Evolutionary conservation across 2,329 filamentous ascomycete genomes (phyloP).

Genomic region (Venturia nashicola): DNA sequence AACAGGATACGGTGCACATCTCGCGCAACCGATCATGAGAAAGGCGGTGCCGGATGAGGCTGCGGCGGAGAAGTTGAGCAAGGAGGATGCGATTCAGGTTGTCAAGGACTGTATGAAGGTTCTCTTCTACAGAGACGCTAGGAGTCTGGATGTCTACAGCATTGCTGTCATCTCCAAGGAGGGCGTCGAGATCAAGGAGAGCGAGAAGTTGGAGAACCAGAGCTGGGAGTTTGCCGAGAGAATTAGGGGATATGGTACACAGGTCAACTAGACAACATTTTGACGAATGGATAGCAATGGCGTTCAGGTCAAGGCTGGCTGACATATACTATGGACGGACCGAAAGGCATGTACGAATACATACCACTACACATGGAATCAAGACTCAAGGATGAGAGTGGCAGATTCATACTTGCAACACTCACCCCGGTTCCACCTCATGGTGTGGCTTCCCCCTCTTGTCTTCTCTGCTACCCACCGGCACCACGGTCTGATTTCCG

Average conservation of each 20-base stretch:
- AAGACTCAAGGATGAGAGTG: not conserved
- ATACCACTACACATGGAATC: not conserved
- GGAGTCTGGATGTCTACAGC: constrained; percentile 83
- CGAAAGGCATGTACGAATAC: not conserved
- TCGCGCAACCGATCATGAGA: constrained; percentile 86
- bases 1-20: constrained; percentile 84
- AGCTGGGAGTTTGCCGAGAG: constrained; percentile 97
- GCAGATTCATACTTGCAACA: not conserved
- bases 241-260: constrained; percentile 90
- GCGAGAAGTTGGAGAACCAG: constrained; percentile 84
- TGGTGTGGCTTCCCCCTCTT: too few species aligned
- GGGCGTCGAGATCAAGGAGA: constrained; percentile 68
- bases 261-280: constrained; percentile 27
- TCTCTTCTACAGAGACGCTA: constrained; percentile 89
- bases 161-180: constrained; percentile 82
- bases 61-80: constrained; percentile 55
- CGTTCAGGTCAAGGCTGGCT: not conserved
- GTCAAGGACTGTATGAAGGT: constrained; percentile 97
- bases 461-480: too few species aligned
- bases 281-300: not conserved
- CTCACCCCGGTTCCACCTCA: too few species aligned
- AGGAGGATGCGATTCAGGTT: constrained; percentile 67
- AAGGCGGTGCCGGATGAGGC: constrained; percentile 74
- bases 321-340: not conserved
- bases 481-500: too few species aligned